Evolutionary conservation across 768 basidiomycete species (phyloP).

Genomic region (Pleurotus giganteus): DNA sequence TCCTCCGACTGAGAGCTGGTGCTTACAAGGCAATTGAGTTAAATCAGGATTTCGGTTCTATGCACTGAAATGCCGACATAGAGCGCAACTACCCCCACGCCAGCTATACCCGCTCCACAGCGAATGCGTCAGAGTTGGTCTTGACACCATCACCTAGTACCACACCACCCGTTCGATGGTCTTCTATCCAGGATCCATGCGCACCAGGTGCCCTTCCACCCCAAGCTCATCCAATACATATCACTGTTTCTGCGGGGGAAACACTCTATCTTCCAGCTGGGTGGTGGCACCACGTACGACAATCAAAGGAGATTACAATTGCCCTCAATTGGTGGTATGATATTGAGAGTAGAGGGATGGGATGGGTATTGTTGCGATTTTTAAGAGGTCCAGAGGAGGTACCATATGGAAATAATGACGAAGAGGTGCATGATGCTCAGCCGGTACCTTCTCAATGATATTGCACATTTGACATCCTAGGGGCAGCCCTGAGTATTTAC

Average conservation of each 20-base stretch:
- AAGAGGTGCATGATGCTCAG: constrained; percentile 10
- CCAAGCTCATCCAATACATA: constrained; percentile 60
- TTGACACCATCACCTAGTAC: constrained; percentile 28
- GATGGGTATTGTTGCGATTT: constrained; percentile 68
- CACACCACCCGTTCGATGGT: constrained; percentile 69
- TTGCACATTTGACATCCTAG: too few species aligned
- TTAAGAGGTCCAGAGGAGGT: constrained; percentile 45
- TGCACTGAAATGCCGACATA: constrained; percentile 23
- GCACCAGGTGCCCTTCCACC: constrained; percentile 41
- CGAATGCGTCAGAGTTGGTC: constrained; percentile 22
- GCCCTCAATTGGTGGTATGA: constrained; percentile 93
- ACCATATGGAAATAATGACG: constrained; percentile 34
- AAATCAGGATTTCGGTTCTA: not conserved
- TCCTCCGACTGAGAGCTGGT: constrained; percentile 88
- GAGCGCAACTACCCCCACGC: constrained; percentile 68
- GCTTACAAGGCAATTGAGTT: constrained; percentile 59
- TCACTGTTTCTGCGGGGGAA: constrained; percentile 71
- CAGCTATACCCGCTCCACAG: constrained; percentile 49
- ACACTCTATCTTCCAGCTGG: constrained; percentile 87
- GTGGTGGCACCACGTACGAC: constrained; percentile 92
- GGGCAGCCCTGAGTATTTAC: too few species aligned
- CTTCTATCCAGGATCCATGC: constrained; percentile 65
- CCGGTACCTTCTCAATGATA: not conserved
- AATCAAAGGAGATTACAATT: constrained; percentile 59
- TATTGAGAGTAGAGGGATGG: constrained; percentile 66